Conservation (phyloP, 352 stramenopile genomes). For the Phytophthora quininea region DNA sequence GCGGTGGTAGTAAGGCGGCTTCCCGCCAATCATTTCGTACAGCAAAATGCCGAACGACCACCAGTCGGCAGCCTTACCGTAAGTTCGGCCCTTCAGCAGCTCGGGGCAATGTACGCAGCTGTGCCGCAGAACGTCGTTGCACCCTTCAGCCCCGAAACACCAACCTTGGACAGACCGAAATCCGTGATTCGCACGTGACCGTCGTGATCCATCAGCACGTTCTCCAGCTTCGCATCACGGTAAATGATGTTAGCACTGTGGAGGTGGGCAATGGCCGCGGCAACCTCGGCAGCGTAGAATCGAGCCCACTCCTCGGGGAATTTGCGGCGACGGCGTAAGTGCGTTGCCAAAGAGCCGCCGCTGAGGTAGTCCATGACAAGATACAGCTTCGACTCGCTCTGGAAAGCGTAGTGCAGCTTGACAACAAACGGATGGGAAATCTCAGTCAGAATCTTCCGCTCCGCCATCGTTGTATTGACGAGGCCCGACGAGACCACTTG, state of each 20-base stretch:
- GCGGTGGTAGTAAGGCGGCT: constrained; percentile 90
- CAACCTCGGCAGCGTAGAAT: constrained; percentile 97
- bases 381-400: constrained; percentile 93
- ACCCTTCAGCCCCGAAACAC: constrained; percentile 84
- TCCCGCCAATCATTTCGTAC: constrained; percentile 96
- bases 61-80: constrained; percentile 94
- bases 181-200: constrained; percentile 95
- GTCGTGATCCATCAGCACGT: constrained; percentile 94
- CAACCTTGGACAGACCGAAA: constrained; percentile 94
- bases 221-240: constrained; percentile 96
- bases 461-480: constrained; percentile 94
- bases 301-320: constrained; percentile 90
- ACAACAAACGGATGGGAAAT: constrained; percentile 95
- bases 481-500: constrained; percentile 91
- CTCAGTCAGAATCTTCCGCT: constrained; percentile 92
- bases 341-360: constrained; percentile 89
- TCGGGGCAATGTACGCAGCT: constrained; percentile 94
- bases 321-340: constrained; percentile 87
- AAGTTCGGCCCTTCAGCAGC: constrained; percentile 88
- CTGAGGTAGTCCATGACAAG: constrained; percentile 94
- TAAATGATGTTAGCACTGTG: constrained; percentile 96
- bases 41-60: constrained; percentile 95
- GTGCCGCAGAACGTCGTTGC: constrained; percentile 94
- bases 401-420: constrained; percentile 95
- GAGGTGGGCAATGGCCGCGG: constrained; percentile 87